A percentile compares a stretch with the other conserved stretches of the same genome.
Conservation (phyloP, 345 rosid genomes). For the Nasturtium officinale region DNA sequence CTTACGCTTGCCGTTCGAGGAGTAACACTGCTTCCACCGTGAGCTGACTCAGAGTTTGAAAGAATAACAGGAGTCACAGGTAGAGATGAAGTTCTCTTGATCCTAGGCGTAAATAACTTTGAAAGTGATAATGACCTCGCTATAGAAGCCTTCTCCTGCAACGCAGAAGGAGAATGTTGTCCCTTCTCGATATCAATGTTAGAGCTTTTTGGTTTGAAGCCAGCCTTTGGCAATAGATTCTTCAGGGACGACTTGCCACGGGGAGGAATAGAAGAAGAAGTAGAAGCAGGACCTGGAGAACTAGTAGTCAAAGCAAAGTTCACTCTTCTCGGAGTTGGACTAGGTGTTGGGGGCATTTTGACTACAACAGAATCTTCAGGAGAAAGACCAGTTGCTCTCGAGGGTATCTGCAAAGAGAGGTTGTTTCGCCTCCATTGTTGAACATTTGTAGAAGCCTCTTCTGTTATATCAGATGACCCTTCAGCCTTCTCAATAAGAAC, state of each 20-base stretch:
- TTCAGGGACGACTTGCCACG: constrained; percentile 66
- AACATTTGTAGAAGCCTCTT: constrained; percentile 49
- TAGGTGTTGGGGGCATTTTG: constrained; percentile 76
- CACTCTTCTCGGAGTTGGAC: constrained; percentile 82
- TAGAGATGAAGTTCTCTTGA: constrained; percentile 78
- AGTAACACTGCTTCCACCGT: constrained; percentile 50
- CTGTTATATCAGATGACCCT: constrained; percentile 50
- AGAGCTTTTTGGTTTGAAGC: constrained; percentile 49
- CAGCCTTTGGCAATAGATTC: constrained; percentile 49
- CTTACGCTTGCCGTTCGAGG: constrained; percentile 60
- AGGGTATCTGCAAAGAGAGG: constrained; percentile 80
- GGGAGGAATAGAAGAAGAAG: constrained; percentile 45
- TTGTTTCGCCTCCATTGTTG: constrained; percentile 65
- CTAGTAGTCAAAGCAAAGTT: constrained; percentile 68
- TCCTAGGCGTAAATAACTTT: constrained; percentile 81
- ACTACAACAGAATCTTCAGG: constrained; percentile 53
- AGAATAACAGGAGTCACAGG: constrained; percentile 59
- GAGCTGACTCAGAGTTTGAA: constrained; percentile 53
- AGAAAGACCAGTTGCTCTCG: constrained; percentile 53
- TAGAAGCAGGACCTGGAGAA: constrained; percentile 56
- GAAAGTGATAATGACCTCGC: constrained; percentile 79
- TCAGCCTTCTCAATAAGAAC: constrained; percentile 48
- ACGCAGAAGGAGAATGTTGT: constrained; percentile 41
- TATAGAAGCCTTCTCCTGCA: constrained; percentile 66
- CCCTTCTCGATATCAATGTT: constrained; percentile 63